Base-by-base conservation (phyloP, 2,329 filamentous ascomycete species). In the Sporothrix phasma region DNA sequence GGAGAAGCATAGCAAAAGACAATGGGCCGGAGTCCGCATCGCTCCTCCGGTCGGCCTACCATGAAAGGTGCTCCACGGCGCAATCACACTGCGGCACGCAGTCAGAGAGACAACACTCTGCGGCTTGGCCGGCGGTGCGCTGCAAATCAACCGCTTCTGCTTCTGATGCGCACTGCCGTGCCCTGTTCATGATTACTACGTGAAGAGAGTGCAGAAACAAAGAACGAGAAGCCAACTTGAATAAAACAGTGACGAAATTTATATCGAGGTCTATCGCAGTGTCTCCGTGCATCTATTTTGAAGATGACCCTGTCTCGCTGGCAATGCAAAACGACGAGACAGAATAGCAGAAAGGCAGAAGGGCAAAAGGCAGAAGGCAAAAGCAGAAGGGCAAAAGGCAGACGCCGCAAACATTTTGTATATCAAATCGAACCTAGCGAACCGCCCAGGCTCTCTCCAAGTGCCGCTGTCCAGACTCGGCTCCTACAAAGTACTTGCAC, bases 401-500 rank as follows among this genome's bases (percentile, higher is more conserved):
- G 31, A 26, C 29, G 59, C 31, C 31, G 13, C 29, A 22, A 39
- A 47, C 31, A 49, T 41, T n/a, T n/a, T 34, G 56, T n/a, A 34
- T 61, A 61, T 51, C 59, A 41, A 7, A 54, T 45, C 34, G 26
- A 53, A 3, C 15, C 24, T 22, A 60, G 15, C 22, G n/a, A 26
- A 7, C 22, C 46, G 24, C 22, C 46, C 46, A 29, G 31, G 37
- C 39, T 39, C 24, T 13, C n/a, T 31, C 60, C 60, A 62, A 62
- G 17, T 31, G 37, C 47, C 59, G 31, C 37, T 43, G 5, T 37
- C 49, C 49, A 56, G 31, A 29, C 31, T 37, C n/a, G 51, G 62
- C 53, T 63, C 62, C 51, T 53, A 59, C 31, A 29, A n/a, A n/a
- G n/a, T n/a, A n/a, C n/a, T n/a, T 22, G 34, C 41, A 47, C 51